A percentile compares a stretch with the other conserved stretches of the same genome.
Conservation (phyloP, 2,329 filamentous ascomycete genomes). For the Pyrenochaeta sp. region DNA sequence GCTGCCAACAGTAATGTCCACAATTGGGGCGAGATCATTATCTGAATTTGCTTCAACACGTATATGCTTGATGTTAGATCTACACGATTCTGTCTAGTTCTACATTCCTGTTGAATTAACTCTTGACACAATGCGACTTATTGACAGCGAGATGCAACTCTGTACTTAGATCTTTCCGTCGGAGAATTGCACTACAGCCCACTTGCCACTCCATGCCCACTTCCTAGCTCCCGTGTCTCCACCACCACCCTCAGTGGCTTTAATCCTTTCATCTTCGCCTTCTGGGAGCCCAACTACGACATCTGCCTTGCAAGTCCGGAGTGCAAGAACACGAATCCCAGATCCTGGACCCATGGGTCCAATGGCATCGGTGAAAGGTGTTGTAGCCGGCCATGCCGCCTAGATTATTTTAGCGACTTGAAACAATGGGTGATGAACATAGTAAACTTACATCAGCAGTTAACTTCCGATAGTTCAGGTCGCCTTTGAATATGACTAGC, state of each 20-base stretch:
- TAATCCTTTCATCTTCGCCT: constrained; percentile 84
- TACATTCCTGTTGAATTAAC: background rate
- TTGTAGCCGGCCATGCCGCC: constrained; percentile 85
- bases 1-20: too few species aligned
- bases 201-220: constrained; percentile 97
- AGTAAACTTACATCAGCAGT: constrained; percentile 80
- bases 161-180: constrained; percentile 65
- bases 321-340: constrained; percentile 82
- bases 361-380: constrained; percentile 83
- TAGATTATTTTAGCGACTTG: constrained; percentile 43
- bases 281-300: constrained; percentile 87
- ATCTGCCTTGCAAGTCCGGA: constrained; percentile 96
- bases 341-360: constrained; percentile 84
- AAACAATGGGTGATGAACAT: background rate
- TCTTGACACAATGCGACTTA: background rate
- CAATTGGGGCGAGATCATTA: too few species aligned
- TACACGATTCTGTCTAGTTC: background rate
- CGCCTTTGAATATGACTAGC: constrained; percentile 95
- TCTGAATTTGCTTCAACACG: too few species aligned
- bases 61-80: too few species aligned
- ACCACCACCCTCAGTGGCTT: constrained; percentile 71
- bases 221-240: constrained; percentile 75
- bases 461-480: constrained; percentile 95
- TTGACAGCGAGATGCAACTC: background rate
- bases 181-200: constrained; percentile 90